Base-by-base conservation (phyloP, 176 grass and related monocot genomes). In the Aegilops sharonensis region DNA sequence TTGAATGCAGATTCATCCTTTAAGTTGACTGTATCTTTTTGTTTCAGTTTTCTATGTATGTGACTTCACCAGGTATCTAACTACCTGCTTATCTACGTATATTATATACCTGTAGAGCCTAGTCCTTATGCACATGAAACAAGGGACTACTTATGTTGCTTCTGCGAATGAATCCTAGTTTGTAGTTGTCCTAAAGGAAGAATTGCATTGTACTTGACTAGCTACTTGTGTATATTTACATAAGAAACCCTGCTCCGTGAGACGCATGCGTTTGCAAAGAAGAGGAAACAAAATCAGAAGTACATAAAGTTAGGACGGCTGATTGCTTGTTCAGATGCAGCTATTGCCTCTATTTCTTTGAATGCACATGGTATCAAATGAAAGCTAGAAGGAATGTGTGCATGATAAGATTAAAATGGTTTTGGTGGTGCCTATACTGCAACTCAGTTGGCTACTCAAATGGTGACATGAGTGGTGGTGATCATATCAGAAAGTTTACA, bases 1-100 rank as follows among this genome's bases (percentile, higher is more conserved):
- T 47, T 67, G 59, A 83, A 75, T 68, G 75, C 80, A 37, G 59
- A 5, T 60, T 68, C 35, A 87, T 75, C 85, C 75, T 87, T 74
- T 68, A 18, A 84, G 59, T 84, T 87, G 75, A 80, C 68, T 79
- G n/a, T 79, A 64, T 25, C 60, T 45, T 65, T 1, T 77, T 39
- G 13, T 82, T 68, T 77, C 34, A 35, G 9, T 8, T 72, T 74
- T 90, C 17, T 42, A 39, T 52, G 8, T 66, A 67, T 60, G 32
- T 54, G 66, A 72, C 25, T 56, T 68, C 47, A 59, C 36, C 8
- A 9, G 17, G 42, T 50, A 50, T 75, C 72, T 31, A 52, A 52
- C 1, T 30, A 17, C 29, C 72, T 52, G 43, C 11, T 3, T 47
- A 47, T 13, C 11, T 47, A 47, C 3, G 11, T 13, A 48, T 48